Evolutionary conservation across 192 early-diverging fungal species (phyloP).

Genomic region (Backusella tarrabulga): DNA sequence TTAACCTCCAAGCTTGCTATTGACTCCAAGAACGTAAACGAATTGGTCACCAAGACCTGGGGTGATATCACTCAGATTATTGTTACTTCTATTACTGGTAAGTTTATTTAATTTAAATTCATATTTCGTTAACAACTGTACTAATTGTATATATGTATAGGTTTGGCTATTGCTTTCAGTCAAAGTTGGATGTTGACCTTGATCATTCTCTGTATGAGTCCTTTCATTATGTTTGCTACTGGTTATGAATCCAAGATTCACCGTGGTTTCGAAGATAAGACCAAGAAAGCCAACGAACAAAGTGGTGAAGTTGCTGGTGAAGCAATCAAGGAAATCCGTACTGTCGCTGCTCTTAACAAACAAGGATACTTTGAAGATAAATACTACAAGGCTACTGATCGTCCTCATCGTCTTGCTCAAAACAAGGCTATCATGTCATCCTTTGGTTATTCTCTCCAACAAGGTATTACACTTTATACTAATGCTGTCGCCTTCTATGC

Average conservation of each 20-base stretch:
- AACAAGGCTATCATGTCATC: conserved; percentile 61
- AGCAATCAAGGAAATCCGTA: conserved; percentile 82
- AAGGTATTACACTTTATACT: conserved; percentile 68
- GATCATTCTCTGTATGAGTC: conserved; percentile 64
- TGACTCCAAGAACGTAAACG: conserved; percentile 60
- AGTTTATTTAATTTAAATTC: neutral
- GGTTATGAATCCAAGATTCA: conserved; percentile 52
- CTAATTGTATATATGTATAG: neutral
- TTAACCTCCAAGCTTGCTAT: conserved; percentile 79
- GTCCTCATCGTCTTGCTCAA: conserved; percentile 70
- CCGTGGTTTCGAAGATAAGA: conserved; percentile 60
- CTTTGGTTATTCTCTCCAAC: conserved; percentile 71
- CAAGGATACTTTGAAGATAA: conserved; percentile 66
- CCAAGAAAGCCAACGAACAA: conserved; percentile 75
- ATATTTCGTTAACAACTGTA: conserved; percentile 6
- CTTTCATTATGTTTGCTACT: conserved; percentile 58
- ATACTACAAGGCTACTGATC: conserved; percentile 61
- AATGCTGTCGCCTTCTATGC: conserved; percentile 75
- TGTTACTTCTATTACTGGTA: conserved; percentile 39
- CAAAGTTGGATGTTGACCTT: conserved; percentile 82
- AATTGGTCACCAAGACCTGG: conserved; percentile 54
- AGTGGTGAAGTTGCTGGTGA: conserved; percentile 82
- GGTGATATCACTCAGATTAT: conserved; percentile 32
- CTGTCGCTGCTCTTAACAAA: conserved; percentile 75
- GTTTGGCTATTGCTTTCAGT: conserved; percentile 61